Evolutionary conservation across 2,329 filamentous ascomycete species (phyloP), one percentile per base, ranked within the genome.

Genomic region (Pseudocercospora eumusae): DNA sequence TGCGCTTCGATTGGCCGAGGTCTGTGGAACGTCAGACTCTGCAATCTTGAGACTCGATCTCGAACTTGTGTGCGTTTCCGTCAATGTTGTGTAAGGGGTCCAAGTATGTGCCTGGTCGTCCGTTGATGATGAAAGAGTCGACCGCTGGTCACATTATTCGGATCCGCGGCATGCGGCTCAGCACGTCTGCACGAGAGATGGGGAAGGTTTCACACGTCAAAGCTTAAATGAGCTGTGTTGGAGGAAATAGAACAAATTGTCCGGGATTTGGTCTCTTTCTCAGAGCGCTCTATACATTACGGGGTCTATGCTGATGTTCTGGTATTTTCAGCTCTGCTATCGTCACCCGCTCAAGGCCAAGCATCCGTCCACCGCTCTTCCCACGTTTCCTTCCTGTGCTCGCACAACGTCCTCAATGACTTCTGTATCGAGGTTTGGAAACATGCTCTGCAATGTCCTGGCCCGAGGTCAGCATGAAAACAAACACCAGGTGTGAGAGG

Each of bases 391-490:
- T 77, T 97, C 89, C 78, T 99, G 97, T 80, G 96, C 87, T 75
- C 93, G 88, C 25, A 99, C 95, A 44, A 99, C 95, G 78, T 99
- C 95, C 71, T 93, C 93, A 73, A 99, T 98, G 40, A 99, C 85
- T 54, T 99, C 96, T 71, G 87, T 86, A 75, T 99, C 95, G 56
- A 99, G 81, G 73, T 96, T 92, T 0, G 95, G 95, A 75, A 99
- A 99, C 95, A 99, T 99, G 70, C 92, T 90, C 53, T 91, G 88
- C 61, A 99, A 79, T 36, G 95, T 98, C 78, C 79, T 81, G 59
- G 49, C 5, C 10, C 8, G 11, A n/a, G 31, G 50, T 65, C 33
- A 67, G 62, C 44, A 33, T 20, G 11, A 15, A 10, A 21, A 49
- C 21, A 31, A 40, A 44, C 57, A 13, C 20, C n/a, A 21, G 4